Base-by-base conservation (phyloP, 257 asterid species). In the Marsdenia floribunda region DNA sequence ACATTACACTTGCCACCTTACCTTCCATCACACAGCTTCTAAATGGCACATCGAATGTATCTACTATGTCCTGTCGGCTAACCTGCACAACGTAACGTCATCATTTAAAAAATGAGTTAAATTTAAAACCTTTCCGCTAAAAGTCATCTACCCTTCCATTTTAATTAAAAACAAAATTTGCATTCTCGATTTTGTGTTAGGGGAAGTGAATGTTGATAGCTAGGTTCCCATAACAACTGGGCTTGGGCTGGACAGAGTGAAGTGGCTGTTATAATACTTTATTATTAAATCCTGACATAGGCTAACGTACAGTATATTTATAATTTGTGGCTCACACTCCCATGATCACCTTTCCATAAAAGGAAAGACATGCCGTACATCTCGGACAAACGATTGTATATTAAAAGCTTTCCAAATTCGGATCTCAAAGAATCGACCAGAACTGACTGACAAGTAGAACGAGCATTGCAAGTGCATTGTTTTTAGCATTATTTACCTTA, bases 1-100 rank as follows among this genome's bases (percentile, higher is more conserved):
- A 92, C 98, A 90, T 92, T 42, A 92, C 93, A 82, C 98, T 92
- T 21, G 96, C 97, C 12, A 89, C 98, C 24, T 92, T 83, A 57
- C 98, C 98, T 64, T 90, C 89, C 87, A 77, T 81, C 2, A 92
- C 96, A 80, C 98, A 92, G 22, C 91, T 86, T 83, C 89, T 80
- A 76, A 92, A 92, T 12, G 98, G 97, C 11, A 89, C 77, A 42
- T 88, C 88, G 71, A 87, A 92, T 33, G 97, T 92, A 38, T 92
- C 97, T 49, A 77, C 89, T 2, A 90, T 85, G 67, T 92, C 96
- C 58, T 92, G 97, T 70, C 79, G 82, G 76, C 89, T 91, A 40
- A 90, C 96, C 97, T 91, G 84, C 79, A 77, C 14, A 38, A 19
- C 13, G 40, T 37, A 10, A 38, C 14, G 33, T 29, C 33, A 29